Base-by-base conservation (phyloP, 2,329 filamentous ascomycete genomes). In the Colletotrichum sp. region DNA sequence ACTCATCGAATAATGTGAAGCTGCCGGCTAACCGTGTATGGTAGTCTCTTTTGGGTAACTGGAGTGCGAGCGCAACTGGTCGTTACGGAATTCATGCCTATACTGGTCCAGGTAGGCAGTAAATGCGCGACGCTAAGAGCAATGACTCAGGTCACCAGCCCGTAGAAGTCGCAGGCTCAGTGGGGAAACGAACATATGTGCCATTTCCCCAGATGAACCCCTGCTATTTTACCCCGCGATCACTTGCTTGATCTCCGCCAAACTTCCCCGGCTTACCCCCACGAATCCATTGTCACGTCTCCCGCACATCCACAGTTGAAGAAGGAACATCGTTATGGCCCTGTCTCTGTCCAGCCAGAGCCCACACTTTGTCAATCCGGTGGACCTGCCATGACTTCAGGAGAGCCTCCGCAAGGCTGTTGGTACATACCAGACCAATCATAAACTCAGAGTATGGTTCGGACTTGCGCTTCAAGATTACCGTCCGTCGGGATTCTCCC, bases 191-290 rank as follows among this genome's bases (percentile, higher is more conserved):
- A 36, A 24, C 8, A 24, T 6, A 16, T 39, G n/a, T 18, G 16
- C 64, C 39, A 39, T 48, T 74, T 74, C 66, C 66, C 71, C 71
- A 62, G 66, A 59, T 18, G 30, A 30, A 70, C 30, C 66, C 66
- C 44, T 44, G 44, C 18, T 28, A 16, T 10, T 5, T 64, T 52
- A 70, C 44, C 66, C 71, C 71, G 66, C 66, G 71, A 57, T 55
- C 52, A 59, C 24, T 39, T 52, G n/a, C 44, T 30, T 30, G 59
- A 24, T 59, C 64, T 44, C 66, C 59, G 57, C 59, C 57, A 59
- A 30, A n/a, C 57, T 63, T 44, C 59, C 30, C 44, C 13, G 65
- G 22, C 30, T 15, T 32, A 36, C n/a, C 18, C 28, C 28, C 60
- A 36, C 62, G 26, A 22, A 28, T n/a, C 44, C 44, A 52, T 52